These are phyloP conservation scores for Nannochloropsis salina DNA, from an alignment of 108 stramenopile species.

Conservation along the genomic window DNA sequence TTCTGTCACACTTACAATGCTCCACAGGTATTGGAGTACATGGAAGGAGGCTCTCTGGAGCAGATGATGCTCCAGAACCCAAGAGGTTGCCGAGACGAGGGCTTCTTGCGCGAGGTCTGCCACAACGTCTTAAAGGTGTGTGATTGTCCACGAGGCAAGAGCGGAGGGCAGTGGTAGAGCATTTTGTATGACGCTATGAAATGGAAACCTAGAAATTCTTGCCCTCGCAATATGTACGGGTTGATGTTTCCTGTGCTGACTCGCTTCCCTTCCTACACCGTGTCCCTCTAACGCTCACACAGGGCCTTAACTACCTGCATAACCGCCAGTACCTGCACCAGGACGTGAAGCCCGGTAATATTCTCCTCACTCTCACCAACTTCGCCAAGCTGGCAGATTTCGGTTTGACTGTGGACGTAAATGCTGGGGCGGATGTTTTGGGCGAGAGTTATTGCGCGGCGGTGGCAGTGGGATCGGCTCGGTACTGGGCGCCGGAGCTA, in stretches of 20 bases:
- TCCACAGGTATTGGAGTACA: neutral
- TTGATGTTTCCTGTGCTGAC: neutral
- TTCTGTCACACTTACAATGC: neutral
- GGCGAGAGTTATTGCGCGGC: neutral
- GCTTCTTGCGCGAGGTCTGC: neutral
- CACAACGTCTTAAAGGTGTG: neutral
- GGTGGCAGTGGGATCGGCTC: neutral
- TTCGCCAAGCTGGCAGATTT: neutral
- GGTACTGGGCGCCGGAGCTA: neutral
- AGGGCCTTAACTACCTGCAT: slow-evolving; percentile 13
- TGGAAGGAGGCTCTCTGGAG: neutral
- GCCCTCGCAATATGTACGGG: neutral
- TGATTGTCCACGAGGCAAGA: neutral
- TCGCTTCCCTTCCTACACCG: neutral
- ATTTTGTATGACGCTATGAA: neutral
- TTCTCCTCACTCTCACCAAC: neutral
- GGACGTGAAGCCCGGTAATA: neutral
- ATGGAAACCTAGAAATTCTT: neutral
- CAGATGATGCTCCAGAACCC: neutral
- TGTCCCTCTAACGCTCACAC: neutral
- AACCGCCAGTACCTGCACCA: neutral
- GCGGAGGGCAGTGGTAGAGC: neutral
- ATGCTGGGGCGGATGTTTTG: neutral
- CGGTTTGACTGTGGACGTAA: neutral
- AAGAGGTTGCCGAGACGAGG: neutral